Conservation (phyloP, 441 rosid species). For the Adansonia madagascariensis region DNA sequence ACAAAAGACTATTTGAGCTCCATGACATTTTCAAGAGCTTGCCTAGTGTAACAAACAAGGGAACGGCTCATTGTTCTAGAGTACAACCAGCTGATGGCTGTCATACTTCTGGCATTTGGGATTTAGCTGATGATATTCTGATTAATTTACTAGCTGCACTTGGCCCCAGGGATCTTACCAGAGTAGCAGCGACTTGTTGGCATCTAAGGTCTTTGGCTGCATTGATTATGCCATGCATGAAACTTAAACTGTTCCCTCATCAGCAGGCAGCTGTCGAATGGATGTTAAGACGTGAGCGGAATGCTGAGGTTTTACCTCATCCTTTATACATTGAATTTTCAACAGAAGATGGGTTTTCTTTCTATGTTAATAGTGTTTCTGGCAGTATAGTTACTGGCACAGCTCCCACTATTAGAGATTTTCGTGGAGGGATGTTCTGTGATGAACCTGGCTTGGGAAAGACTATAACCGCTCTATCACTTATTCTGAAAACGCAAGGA, state of each 20-base stretch:
- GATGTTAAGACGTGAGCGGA: constrained; percentile 91
- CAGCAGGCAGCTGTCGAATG: constrained; percentile 91
- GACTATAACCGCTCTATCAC: constrained; percentile 88
- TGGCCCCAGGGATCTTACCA: constrained; percentile 64
- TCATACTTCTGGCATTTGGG: constrained; percentile 67
- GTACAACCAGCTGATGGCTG: constrained; percentile 45
- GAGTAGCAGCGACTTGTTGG: constrained; percentile 71
- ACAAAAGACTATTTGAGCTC: constrained; percentile 66
- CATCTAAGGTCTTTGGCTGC: constrained; percentile 70
- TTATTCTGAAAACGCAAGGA: constrained; percentile 87
- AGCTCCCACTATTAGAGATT: constrained; percentile 73
- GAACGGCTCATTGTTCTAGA: constrained; percentile 45
- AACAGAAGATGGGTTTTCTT: constrained; percentile 73
- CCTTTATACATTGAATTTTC: constrained; percentile 65
- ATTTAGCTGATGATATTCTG: constrained; percentile 67
- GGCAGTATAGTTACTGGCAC: constrained; percentile 67
- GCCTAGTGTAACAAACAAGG: constrained; percentile 53
- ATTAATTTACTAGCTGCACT: constrained; percentile 55
- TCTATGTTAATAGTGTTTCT: constrained; percentile 65
- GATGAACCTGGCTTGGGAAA: constrained; percentile 99
- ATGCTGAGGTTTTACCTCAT: constrained; percentile 59
- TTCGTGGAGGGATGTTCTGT: constrained; percentile 93
- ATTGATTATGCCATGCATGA: constrained; percentile 79
- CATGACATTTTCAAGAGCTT: constrained; percentile 78
- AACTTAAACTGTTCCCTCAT: constrained; percentile 87